Evolutionary conservation across 306 rosid genomes (phyloP).

Genomic region (Cicer yamashitae): DNA sequence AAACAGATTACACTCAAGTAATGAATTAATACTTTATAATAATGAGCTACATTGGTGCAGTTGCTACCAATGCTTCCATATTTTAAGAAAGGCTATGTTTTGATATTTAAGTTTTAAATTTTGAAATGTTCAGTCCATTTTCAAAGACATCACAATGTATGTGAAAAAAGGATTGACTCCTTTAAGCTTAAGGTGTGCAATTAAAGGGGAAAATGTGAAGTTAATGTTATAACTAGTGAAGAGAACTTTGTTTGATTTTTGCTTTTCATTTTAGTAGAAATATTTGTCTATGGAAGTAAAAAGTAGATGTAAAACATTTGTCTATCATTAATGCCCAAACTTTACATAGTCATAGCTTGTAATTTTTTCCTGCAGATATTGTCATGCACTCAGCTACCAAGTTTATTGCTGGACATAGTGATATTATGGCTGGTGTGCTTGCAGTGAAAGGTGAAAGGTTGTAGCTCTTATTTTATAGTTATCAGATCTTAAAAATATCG

Average conservation of each 20-base stretch:
- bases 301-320: constrained; percentile 4
- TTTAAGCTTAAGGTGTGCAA: not conserved
- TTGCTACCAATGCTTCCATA: not conserved
- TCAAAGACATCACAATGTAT: not conserved
- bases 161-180: not conserved
- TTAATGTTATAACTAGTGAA: not conserved
- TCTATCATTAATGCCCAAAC: not conserved
- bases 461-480: constrained; percentile 42
- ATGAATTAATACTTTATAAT: not conserved
- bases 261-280: constrained; percentile 28
- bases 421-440: constrained; percentile 93
- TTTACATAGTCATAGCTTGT: constrained; percentile 19
- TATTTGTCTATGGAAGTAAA: constrained; percentile 4
- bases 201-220: not conserved
- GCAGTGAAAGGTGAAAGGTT: constrained; percentile 88
- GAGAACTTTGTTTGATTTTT: not conserved
- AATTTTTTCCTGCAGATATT: constrained; percentile 62
- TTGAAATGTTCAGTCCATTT: constrained; percentile 1
- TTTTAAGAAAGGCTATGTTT: not conserved
- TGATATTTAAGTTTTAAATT: not conserved
- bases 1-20: constrained; percentile 1
- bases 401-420: constrained; percentile 91
- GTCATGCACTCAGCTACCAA: constrained; percentile 97
- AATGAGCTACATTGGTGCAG: not conserved
- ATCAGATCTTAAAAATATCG: constrained; percentile 24